Evolutionary conservation across 345 rosid genomes (phyloP).

Genomic region (Cardamine chenopodiifolia): DNA sequence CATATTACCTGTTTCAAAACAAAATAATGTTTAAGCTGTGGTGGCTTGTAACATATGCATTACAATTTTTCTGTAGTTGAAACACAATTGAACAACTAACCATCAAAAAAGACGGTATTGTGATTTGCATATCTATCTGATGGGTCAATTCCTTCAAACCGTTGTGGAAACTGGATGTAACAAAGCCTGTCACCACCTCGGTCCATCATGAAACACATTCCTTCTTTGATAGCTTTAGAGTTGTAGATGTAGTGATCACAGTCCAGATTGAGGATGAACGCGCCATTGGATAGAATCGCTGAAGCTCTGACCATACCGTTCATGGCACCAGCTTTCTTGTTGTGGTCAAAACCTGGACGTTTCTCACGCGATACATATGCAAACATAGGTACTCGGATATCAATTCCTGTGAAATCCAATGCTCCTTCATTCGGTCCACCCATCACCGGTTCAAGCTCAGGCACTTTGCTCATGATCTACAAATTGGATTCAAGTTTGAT

Average conservation of each 20-base stretch:
- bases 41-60: constrained; percentile 15
- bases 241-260: constrained; percentile 91
- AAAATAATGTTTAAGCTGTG: neutral
- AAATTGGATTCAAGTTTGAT: constrained; percentile 13
- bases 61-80: neutral
- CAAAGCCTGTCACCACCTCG: constrained; percentile 92
- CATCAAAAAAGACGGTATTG: constrained; percentile 88
- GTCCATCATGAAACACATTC: constrained; percentile 99
- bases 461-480: constrained; percentile 82
- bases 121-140: constrained; percentile 94
- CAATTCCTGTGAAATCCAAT: constrained; percentile 75
- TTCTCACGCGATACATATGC: constrained; percentile 83
- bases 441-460: constrained; percentile 70
- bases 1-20: constrained; percentile 62
- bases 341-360: constrained; percentile 81
- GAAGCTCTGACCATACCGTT: constrained; percentile 94
- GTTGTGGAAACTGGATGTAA: constrained; percentile 89
- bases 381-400: constrained; percentile 82
- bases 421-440: constrained; percentile 67
- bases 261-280: constrained; percentile 82
- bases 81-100: constrained; percentile 28
- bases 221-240: constrained; percentile 74
- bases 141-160: constrained; percentile 96
- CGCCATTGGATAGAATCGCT: constrained; percentile 79
- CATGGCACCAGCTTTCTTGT: constrained; percentile 97